Evolutionary conservation across 345 rosid species (phyloP).

Genomic region (Rhizophora mangle): DNA sequence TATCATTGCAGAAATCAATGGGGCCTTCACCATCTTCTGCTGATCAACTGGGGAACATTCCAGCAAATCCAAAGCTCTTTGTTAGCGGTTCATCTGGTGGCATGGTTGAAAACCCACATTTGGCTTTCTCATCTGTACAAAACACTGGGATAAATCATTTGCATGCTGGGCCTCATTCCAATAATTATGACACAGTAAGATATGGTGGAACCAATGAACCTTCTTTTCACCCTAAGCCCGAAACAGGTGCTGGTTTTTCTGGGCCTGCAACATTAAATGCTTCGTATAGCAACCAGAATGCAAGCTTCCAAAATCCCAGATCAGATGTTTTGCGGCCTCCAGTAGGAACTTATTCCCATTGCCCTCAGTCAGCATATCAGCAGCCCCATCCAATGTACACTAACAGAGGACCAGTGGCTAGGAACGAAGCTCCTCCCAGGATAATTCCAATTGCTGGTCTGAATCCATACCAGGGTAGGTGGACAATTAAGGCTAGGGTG

Average conservation of each 20-base stretch:
- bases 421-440: constrained; percentile 65
- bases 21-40: constrained; percentile 27
- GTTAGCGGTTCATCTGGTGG: constrained; percentile 28
- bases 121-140: constrained; percentile 33
- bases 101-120: constrained; percentile 29
- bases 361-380: constrained; percentile 45
- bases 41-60: constrained; percentile 27
- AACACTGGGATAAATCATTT: constrained; percentile 33
- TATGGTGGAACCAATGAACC: constrained; percentile 36
- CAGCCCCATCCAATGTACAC: constrained; percentile 54
- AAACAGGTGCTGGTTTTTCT: constrained; percentile 30
- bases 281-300: constrained; percentile 30
- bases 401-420: constrained; percentile 70
- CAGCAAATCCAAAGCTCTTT: constrained; percentile 24
- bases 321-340: constrained; percentile 41
- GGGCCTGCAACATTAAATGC: constrained; percentile 34
- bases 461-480: constrained; percentile 84
- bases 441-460: constrained; percentile 74
- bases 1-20: constrained; percentile 25
- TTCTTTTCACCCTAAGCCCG: constrained; percentile 33
- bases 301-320: constrained; percentile 37
- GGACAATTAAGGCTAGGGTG: constrained; percentile 95
- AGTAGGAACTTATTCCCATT: constrained; percentile 25
- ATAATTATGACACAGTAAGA: constrained; percentile 34
- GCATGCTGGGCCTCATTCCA: constrained; percentile 24